phyloP scores from a whole-genome alignment of 129 eudicot genomes.

The Flaveria trinervia region DNA sequence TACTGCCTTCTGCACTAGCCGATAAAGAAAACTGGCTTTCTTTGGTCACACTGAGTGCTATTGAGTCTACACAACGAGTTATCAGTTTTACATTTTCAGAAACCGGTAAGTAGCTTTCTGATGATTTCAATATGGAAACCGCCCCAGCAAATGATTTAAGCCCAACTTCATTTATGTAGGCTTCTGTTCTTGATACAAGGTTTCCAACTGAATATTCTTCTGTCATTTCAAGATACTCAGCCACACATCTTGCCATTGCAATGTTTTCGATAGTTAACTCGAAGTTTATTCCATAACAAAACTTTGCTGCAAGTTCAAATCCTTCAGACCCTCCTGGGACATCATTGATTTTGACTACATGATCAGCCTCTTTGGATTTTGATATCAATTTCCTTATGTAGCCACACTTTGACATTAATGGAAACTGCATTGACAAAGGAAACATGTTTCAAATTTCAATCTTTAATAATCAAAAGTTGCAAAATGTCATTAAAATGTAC shows the following conservation, averaged over 20 bases:
- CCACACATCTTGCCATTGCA: slow-evolving; percentile 75
- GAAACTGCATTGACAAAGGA: slow-evolving; percentile 53
- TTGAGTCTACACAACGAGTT: slow-evolving; percentile 74
- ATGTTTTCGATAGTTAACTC: slow-evolving; percentile 73
- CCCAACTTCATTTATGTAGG: slow-evolving; percentile 74
- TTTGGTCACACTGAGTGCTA: slow-evolving; percentile 69
- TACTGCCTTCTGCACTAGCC: slow-evolving; percentile 37
- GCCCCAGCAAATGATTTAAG: slow-evolving; percentile 62
- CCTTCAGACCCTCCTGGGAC: slow-evolving; percentile 90
- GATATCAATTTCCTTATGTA: slow-evolving; percentile 67
- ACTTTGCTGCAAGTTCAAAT: slow-evolving; percentile 88
- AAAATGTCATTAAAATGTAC: slow-evolving; percentile 34
- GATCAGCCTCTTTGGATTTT: slow-evolving; percentile 44
- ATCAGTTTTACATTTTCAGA: slow-evolving; percentile 75
- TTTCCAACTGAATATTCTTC: slow-evolving; percentile 76
- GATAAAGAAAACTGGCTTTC: slow-evolving; percentile 52
- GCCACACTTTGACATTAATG: slow-evolving; percentile 83
- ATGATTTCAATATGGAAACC: slow-evolving; percentile 58
- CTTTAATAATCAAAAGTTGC: not conserved
- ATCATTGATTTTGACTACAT: slow-evolving; percentile 52
- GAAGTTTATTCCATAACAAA: slow-evolving; percentile 88
- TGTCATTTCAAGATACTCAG: slow-evolving; percentile 94
- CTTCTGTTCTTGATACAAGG: slow-evolving; percentile 69
- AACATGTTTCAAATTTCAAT: slow-evolving; percentile 6
- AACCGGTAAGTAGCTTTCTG: slow-evolving; percentile 57